Base-by-base conservation (phyloP, 768 basidiomycete genomes). In the Sutorius australiensis region DNA sequence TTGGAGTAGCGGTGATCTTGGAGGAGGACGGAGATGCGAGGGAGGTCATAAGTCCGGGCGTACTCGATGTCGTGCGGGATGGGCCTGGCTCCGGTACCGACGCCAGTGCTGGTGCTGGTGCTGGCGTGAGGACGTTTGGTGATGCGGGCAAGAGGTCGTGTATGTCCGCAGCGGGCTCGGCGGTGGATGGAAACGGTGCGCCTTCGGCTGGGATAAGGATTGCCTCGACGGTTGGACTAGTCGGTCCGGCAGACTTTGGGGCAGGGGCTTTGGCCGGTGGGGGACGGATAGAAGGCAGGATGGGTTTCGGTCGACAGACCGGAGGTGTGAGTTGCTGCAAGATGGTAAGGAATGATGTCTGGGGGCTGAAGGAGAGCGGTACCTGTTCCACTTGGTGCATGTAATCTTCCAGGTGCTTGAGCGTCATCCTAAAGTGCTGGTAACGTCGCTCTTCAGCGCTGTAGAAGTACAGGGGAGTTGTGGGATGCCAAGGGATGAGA, bases 341-440 rank as follows among this genome's bases (percentile, higher is more conserved):
- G 33, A 39, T 34, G 19, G 34, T 41, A 39, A 12, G 12, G 27
- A 28, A 36, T 14, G 8, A 4, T 17, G 2, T 12, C 11, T 9
- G 13, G 10, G 16, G n/a, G n/a, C 12, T 24, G 16, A 11, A 43
- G 31, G 45, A 27, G 7, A 6, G 32, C 36, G 50, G 50, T 36
- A 87, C 88, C 68, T 80, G 72, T 45, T 82, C 77, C 1, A 83
- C 72, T 3, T 76, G 76, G 37, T 72, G 71, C 56, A 86, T 71
- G 54, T 78, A 74, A 2, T 62, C 61, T 46, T 90, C 83, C 24
- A 87, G 68, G 27, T 73, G 71, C 51, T 84, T 80, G 5, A 91
- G 70, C 28, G 76, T 81, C 24, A 64, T 67, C 40, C 72, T 73
- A 16, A 80, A 71, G 32, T 77, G 79, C 7, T 75, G 71, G 57